Percentiles rank a stretch among this genome's conserved stretches.
Conservation (phyloP, 2,329 filamentous ascomycete genomes). For the Cytospora paraplurivora region DNA sequence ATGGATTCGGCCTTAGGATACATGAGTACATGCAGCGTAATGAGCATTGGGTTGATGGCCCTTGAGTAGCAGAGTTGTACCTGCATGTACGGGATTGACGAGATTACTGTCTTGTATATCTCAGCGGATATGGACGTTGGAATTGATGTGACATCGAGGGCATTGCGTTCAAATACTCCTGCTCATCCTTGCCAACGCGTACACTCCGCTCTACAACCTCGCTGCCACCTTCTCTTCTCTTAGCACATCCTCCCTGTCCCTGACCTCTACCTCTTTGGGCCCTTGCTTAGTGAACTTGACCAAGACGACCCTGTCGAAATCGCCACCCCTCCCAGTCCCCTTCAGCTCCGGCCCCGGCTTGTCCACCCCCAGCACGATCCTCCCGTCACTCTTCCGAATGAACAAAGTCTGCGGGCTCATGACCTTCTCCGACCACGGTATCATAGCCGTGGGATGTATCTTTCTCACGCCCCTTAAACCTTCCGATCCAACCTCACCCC, state of each 20-base stretch:
- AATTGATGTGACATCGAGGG: background rate
- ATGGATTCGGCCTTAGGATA: background rate
- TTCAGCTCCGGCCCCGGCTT: constrained; percentile 59
- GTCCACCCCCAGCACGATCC: constrained; percentile 58
- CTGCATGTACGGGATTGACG: background rate
- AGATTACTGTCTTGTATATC: background rate
- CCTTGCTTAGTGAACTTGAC: constrained; percentile 55
- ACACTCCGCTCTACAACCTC: constrained; percentile 15
- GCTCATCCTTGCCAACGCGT: background rate
- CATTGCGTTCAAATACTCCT: background rate
- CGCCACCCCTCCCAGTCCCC: constrained; percentile 52
- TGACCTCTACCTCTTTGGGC: constrained; percentile 56
- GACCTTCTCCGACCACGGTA: constrained; percentile 63
- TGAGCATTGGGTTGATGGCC: background rate
- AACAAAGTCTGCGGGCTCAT: constrained; percentile 58
- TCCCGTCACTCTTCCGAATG: constrained; percentile 46
- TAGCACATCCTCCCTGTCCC: constrained; percentile 51
- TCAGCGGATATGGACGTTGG: background rate
- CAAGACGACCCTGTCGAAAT: constrained; percentile 61
- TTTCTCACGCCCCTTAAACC: constrained; percentile 38
- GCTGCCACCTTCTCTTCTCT: constrained; percentile 40
- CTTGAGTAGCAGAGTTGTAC: background rate
- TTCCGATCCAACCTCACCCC: constrained; percentile 33
- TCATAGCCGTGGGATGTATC: constrained; percentile 45
- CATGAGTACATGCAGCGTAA: background rate